Evolutionary conservation across 2,329 filamentous ascomycete species (phyloP).

Genomic region (Monilinia laxa): DNA sequence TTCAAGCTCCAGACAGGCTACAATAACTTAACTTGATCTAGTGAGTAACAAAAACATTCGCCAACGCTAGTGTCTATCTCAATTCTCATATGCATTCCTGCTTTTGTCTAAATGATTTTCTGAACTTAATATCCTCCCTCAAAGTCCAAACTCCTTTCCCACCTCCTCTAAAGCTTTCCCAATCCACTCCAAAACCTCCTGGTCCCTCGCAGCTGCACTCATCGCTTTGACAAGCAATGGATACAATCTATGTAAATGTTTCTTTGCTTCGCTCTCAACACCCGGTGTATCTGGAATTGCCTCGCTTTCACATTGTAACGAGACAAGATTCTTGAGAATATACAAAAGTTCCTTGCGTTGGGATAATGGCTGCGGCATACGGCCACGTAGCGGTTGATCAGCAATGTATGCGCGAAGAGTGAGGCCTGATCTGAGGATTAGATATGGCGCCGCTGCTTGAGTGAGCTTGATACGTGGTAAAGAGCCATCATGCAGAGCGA

Average conservation of each 20-base stretch:
- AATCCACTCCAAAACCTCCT: conserved; percentile 57
- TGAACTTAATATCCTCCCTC: conserved; percentile 16
- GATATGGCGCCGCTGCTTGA: conserved; percentile 71
- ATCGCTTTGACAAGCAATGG: conserved; percentile 69
- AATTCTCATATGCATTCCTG: background rate
- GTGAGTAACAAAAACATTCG: background rate
- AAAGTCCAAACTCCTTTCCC: conserved; percentile 52
- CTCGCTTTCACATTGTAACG: conserved; percentile 65
- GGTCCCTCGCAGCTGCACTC: conserved; percentile 61
- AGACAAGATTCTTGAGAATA: conserved; percentile 64
- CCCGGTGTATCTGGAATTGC: conserved; percentile 61
- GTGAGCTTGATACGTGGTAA: conserved; percentile 53
- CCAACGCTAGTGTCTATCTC: conserved; percentile 2
- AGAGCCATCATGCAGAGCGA: conserved; percentile 52
- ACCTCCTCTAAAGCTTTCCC: conserved; percentile 62
- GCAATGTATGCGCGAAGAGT: conserved; percentile 83
- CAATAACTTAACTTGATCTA: background rate
- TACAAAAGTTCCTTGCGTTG: conserved; percentile 78
- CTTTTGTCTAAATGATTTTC: conserved; percentile 15
- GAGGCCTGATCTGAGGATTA: conserved; percentile 78
- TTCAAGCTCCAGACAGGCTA: background rate
- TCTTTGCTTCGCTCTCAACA: conserved; percentile 59
- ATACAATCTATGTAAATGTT: conserved; percentile 79
- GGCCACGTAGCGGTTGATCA: conserved; percentile 84
- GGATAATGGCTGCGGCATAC: conserved; percentile 82